Conservation (phyloP, 1,284 basidiomycete species). For the Stereum hirsutum region DNA sequence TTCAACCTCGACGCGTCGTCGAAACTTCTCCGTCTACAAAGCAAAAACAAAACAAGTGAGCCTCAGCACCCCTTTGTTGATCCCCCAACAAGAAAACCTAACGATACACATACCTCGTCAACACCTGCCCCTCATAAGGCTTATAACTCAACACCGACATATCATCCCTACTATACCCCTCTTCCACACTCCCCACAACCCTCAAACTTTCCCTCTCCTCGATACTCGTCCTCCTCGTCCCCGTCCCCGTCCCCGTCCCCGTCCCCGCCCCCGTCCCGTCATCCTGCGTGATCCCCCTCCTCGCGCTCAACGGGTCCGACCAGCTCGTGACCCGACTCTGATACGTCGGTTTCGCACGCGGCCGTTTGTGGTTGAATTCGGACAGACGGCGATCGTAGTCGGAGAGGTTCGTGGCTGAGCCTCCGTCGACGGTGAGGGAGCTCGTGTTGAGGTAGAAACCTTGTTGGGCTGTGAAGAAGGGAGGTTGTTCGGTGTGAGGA, state of each 20-base stretch:
- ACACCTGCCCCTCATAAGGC: background rate
- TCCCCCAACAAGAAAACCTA: no score
- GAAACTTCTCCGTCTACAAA: slow-evolving; percentile 48
- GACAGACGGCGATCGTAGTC: slow-evolving; percentile 35
- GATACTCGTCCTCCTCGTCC: background rate
- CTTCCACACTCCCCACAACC: background rate
- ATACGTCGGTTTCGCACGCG: slow-evolving; percentile 17
- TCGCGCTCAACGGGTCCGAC: slow-evolving; percentile 41
- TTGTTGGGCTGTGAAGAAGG: no score
- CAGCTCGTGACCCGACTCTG: slow-evolving; percentile 38
- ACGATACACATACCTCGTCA: no score
- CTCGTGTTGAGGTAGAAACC: no score
- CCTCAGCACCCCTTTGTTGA: no score
- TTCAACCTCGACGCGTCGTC: slow-evolving; percentile 42
- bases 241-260: slow-evolving; percentile 6
- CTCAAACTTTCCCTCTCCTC: no score
- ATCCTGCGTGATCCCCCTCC: slow-evolving; percentile 20
- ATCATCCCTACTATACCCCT: background rate
- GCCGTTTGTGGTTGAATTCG: slow-evolving; percentile 37
- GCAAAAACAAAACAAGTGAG: background rate
- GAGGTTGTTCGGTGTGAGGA: no score
- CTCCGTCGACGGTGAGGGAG: background rate
- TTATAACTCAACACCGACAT: background rate
- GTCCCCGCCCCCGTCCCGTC: slow-evolving; percentile 6
- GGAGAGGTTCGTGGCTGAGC: slow-evolving; percentile 29